Conservation (phyloP, 2,329 filamentous ascomycete genomes). For the Pseudogymnoascus sp. region DNA sequence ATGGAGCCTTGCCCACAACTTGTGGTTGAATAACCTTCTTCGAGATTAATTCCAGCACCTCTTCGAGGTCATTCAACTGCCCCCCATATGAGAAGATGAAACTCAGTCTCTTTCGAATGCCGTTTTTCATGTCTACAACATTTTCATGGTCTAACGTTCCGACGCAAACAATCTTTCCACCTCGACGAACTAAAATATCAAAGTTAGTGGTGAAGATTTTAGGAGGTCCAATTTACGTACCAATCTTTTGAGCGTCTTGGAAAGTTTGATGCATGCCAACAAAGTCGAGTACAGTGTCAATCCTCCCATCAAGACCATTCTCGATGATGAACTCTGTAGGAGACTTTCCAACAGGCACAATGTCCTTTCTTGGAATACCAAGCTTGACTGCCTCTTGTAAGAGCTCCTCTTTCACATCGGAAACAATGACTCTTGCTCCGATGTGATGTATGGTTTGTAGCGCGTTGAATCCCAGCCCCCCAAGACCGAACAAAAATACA, state of each 20-base stretch:
- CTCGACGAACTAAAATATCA: slow-evolving; percentile 27
- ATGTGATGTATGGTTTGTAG: slow-evolving; percentile 38
- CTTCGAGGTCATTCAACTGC: slow-evolving; percentile 31
- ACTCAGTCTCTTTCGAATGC: slow-evolving; percentile 34
- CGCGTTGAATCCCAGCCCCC: slow-evolving; percentile 35
- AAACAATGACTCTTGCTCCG: slow-evolving; percentile 35
- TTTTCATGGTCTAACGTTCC: slow-evolving; percentile 34
- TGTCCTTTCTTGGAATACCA: slow-evolving; percentile 26
- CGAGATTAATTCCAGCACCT: slow-evolving; percentile 30
- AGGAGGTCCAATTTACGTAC: slow-evolving; percentile 16
- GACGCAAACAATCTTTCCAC: slow-evolving; percentile 32
- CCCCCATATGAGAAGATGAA: slow-evolving; percentile 38
- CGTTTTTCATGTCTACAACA: slow-evolving; percentile 36
- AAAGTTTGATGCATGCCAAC: slow-evolving; percentile 32
- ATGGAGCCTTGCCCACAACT: slow-evolving; percentile 27
- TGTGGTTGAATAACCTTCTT: slow-evolving; percentile 28
- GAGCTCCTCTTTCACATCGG: slow-evolving; percentile 27
- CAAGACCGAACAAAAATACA: slow-evolving; percentile 34
- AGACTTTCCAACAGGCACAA: slow-evolving; percentile 25
- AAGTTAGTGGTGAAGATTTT: not conserved
- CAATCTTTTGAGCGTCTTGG: slow-evolving; percentile 29
- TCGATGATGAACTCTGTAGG: slow-evolving; percentile 25
- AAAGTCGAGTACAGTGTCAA: slow-evolving; percentile 29
- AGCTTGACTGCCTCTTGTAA: slow-evolving; percentile 26
- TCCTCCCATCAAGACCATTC: slow-evolving; percentile 18